Evolutionary conservation across 2,329 filamentous ascomycete genomes (phyloP).

Genomic region (Cladosporium sp.): DNA sequence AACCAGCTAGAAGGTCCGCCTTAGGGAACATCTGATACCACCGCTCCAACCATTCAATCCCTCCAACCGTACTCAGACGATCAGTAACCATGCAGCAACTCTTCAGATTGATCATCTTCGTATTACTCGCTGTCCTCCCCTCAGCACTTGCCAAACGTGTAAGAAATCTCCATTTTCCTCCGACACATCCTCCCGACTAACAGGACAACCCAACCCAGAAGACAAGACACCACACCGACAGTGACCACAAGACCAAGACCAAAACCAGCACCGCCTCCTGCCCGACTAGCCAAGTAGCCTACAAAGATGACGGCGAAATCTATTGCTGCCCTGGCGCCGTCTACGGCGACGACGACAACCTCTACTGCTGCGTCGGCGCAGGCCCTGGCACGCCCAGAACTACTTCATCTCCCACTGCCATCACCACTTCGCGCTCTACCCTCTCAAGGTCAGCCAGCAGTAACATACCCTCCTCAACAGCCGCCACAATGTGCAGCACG

Average conservation of each 20-base stretch:
- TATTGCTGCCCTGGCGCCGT: constrained; percentile 6
- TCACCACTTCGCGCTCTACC: too few species aligned
- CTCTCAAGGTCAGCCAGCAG: too few species aligned
- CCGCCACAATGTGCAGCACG: not conserved
- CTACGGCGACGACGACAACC: not conserved
- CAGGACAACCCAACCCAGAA: not conserved
- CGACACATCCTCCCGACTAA: too few species aligned
- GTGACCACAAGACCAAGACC: not conserved
- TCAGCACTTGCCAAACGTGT: not conserved
- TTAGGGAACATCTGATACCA: too few species aligned
- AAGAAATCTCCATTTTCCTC: too few species aligned
- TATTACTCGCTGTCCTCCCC: not conserved
- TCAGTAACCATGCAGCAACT: too few species aligned
- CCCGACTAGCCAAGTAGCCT: not conserved
- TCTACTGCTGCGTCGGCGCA: constrained; percentile 3
- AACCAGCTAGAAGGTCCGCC: too few species aligned
- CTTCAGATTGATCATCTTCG: too few species aligned
- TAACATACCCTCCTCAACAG: not conserved
- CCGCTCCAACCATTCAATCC: too few species aligned
- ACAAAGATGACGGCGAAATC: not conserved
- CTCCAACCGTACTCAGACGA: too few species aligned
- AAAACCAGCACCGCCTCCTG: not conserved
- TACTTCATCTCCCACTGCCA: too few species aligned
- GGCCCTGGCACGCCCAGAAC: not conserved
- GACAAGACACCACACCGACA: not conserved